Evolutionary conservation across 768 basidiomycete species (phyloP), one percentile per base, ranked within the genome.

Genomic region (Termitomyces sp.): DNA sequence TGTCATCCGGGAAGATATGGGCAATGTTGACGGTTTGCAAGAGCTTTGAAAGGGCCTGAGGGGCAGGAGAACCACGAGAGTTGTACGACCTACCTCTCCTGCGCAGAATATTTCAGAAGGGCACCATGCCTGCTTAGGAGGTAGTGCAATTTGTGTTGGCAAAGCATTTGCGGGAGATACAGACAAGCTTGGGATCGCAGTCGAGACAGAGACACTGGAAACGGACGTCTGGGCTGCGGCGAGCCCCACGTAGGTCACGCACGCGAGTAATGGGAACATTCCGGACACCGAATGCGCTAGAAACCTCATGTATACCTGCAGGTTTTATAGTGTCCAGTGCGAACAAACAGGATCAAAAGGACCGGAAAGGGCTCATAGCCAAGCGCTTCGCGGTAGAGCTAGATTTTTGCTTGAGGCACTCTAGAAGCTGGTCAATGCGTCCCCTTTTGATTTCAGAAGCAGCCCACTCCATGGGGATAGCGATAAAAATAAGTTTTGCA

Each of bases 1-100:
- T 96, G 47, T 86, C 84, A 70, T 97, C 94, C 0, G 79, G 68
- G 67, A 80, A 97, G 28, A 89, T 72, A 42, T 79, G 69, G 0
- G 93, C 92, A 59, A 96, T 64, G 68, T 93, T 88, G 59, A 95
- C 85, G 1, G 90, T 88, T 81, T 96, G 93, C 26, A 97, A 76
- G 9, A 93, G 66, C 90, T 56, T 47, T 18, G 64, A 7, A 37
- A 31, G 36, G 10, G 18, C 13, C 20, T 53, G 22, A 54, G 31
- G 12, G n/a, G 8, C n/a, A n/a, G 12, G 9, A 10, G 26, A 54
- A 4, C 22, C 10, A 31, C 10, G 20, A 47, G n/a, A 22, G 15
- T 20, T 12, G 26, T 9, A 18, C 5, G 12, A 77, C 86, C 59
- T 66, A 92, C 91, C 26, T 78, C 55, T 36, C 92, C 92, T 2